Conservation (phyloP, 768 basidiomycete genomes). For the Naematelia aurantialba region DNA sequence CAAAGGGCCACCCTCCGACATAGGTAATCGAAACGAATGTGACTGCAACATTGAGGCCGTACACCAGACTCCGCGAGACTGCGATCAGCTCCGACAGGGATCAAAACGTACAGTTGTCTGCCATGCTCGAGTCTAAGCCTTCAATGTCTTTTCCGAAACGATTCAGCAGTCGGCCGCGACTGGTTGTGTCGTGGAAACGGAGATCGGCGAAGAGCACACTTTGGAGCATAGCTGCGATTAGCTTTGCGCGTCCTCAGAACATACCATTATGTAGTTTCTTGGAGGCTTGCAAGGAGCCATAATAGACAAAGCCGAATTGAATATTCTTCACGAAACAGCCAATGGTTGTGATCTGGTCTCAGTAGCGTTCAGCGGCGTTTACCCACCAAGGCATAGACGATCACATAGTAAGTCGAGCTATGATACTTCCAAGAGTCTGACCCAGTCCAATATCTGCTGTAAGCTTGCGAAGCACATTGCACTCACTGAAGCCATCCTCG, state of each 20-base stretch:
- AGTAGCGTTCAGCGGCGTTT: too few relatives aligned
- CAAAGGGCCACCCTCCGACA: conserved; percentile 73
- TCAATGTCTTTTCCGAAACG: conserved; percentile 68
- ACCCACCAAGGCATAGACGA: conserved; percentile 67
- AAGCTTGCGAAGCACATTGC: not conserved
- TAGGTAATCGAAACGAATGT: conserved; percentile 71
- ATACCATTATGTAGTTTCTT: conserved; percentile 66
- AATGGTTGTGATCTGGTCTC: conserved; percentile 76
- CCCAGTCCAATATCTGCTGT: conserved; percentile 57
- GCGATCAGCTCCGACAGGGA: conserved; percentile 2
- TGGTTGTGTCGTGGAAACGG: conserved; percentile 88
- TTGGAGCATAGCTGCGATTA: conserved; percentile 66
- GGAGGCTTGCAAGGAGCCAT: conserved; percentile 78
- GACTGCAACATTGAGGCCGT: conserved; percentile 65
- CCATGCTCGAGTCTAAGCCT: conserved; percentile 76
- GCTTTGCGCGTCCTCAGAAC: conserved; percentile 17
- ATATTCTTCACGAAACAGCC: conserved; percentile 53
- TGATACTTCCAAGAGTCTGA: conserved; percentile 49
- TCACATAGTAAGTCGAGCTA: conserved; percentile 62
- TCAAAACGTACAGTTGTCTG: conserved; percentile 68
- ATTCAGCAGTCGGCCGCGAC: conserved; percentile 63
- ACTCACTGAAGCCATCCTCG: conserved; percentile 60
- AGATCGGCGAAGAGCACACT: conserved; percentile 80
- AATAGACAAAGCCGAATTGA: conserved; percentile 60
- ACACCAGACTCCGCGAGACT: conserved; percentile 61